Percentiles rank a stretch among this genome's conserved stretches.
Evolutionary conservation across 371 early-diverging fungal species (phyloP).

Genomic region (Mucor mucedo): DNA sequence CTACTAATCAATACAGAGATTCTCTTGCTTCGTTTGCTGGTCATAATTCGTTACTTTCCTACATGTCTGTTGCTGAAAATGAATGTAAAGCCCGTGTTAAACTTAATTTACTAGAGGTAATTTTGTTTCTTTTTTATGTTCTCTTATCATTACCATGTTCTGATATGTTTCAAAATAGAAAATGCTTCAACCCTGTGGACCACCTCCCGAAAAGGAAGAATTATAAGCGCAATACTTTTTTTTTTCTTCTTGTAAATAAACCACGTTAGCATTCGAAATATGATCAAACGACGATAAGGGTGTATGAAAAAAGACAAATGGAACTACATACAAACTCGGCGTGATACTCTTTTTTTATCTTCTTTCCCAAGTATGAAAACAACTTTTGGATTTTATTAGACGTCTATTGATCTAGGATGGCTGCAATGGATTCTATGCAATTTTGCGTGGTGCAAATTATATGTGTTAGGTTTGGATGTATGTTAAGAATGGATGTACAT

Average conservation of each 20-base stretch:
- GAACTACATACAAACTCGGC: too few relatives aligned
- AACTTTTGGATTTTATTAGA: too few relatives aligned
- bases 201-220: slow-evolving; percentile 66
- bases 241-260: not conserved
- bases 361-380: too few relatives aligned
- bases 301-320: too few relatives aligned
- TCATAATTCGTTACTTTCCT: slow-evolving; percentile 74
- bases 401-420: too few relatives aligned
- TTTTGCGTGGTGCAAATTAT: too few relatives aligned
- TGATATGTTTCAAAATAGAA: slow-evolving; percentile 48
- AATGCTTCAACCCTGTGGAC: slow-evolving; percentile 82
- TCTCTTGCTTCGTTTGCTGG: slow-evolving; percentile 81
- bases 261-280: too few relatives aligned
- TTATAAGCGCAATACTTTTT: slow-evolving; percentile 21
- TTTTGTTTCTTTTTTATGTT: not conserved
- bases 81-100: slow-evolving; percentile 80
- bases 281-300: too few relatives aligned
- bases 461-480: too few relatives aligned
- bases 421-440: too few relatives aligned
- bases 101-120: slow-evolving; percentile 75
- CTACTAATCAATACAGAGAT: slow-evolving; percentile 85
- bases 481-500: too few relatives aligned
- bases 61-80: slow-evolving; percentile 86
- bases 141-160: not conserved
- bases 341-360: too few relatives aligned